These are phyloP conservation scores for Calocybe gangraenosa DNA, from an alignment of 768 basidiomycete genomes.

Conservation along the genomic window DNA sequence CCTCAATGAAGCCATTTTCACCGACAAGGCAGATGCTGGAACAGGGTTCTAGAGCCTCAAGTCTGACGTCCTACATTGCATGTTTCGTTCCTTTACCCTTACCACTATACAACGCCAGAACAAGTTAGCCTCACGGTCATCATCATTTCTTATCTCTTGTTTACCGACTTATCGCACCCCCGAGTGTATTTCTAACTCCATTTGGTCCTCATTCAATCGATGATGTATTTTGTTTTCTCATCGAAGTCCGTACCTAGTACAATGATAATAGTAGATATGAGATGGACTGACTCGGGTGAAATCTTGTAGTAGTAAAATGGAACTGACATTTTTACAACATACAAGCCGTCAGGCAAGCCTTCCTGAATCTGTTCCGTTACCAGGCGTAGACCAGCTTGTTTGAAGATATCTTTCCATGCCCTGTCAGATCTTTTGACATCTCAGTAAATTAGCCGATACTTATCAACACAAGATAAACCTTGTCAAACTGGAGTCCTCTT, in stretches of 20 bases:
- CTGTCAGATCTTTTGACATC: conserved; percentile 62
- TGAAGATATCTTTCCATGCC: conserved; percentile 77
- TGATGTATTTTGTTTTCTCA: conserved; percentile 27
- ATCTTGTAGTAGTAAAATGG: background rate
- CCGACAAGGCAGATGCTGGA: conserved; percentile 21
- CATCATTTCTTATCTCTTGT: background rate
- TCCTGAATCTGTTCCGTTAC: conserved; percentile 74
- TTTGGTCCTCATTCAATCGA: too few species aligned
- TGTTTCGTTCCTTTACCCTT: conserved; percentile 8
- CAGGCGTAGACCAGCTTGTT: conserved; percentile 66
- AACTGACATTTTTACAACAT: conserved; percentile 80
- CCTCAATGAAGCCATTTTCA: conserved; percentile 50
- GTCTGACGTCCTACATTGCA: conserved; percentile 7
- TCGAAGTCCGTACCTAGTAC: conserved; percentile 54
- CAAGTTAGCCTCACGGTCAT: background rate
- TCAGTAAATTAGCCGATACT: conserved; percentile 3
- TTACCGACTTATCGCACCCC: background rate
- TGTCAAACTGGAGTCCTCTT: conserved; percentile 86
- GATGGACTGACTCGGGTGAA: background rate
- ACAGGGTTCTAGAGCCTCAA: conserved; percentile 10
- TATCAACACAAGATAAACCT: conserved; percentile 42
- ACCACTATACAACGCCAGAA: background rate
- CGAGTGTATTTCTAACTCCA: background rate
- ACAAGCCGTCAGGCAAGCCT: conserved; percentile 80
- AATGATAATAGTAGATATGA: conserved; percentile 1